Evolutionary conservation across 768 basidiomycete genomes (phyloP), one percentile per base, ranked within the genome.

Genomic region (Leccinellum luteum): DNA sequence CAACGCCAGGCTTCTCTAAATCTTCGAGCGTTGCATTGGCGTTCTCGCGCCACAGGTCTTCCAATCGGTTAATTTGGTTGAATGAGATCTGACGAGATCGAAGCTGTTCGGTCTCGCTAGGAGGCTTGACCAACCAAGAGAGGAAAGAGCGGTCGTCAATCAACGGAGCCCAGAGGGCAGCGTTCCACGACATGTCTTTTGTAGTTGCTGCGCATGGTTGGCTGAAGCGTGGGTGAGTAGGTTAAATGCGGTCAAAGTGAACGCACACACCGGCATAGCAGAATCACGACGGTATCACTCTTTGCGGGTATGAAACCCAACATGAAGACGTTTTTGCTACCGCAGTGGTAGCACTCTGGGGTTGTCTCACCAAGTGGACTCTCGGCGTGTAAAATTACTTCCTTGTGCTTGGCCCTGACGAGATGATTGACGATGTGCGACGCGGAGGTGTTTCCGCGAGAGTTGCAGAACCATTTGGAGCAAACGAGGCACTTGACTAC

Each of bases 371-470:
- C 97, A 3, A 99, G 80, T 2, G 96, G 93, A 57, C 90, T 90
- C 66, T 98, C 96, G 51, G 91, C 89, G 68, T 99, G 97, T 30
- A 99, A 76, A 59, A 96, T 92, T 60, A 99, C 96, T 70, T 99
- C 97, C 77, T 98, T 98, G 78, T 99, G 97, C 76, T 98, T 98
- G 30, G 97, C 95, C 68, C 96, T 93, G 50, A 99, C 97, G 58
- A 99, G 84, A 76, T 99, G 97, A 73, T 98, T 98, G 63, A 99
- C 96, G 66, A 99, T 98, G 71, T 99, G 97, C 1, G 96, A 98
- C 2, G 95, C 94, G 2, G 95, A 97, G 5, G 95, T 97, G 68
- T 97, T 97, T 56, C 95, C 95, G 31, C 97, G 85, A 12, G 96
- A 96, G 72, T 99, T 99, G 79, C 97, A 99, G 73, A 99, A 99